Percentiles rank a stretch among this genome's conserved stretches.
Evolutionary conservation across 768 basidiomycete species (phyloP).

Genomic region (Amanita fuliginea): DNA sequence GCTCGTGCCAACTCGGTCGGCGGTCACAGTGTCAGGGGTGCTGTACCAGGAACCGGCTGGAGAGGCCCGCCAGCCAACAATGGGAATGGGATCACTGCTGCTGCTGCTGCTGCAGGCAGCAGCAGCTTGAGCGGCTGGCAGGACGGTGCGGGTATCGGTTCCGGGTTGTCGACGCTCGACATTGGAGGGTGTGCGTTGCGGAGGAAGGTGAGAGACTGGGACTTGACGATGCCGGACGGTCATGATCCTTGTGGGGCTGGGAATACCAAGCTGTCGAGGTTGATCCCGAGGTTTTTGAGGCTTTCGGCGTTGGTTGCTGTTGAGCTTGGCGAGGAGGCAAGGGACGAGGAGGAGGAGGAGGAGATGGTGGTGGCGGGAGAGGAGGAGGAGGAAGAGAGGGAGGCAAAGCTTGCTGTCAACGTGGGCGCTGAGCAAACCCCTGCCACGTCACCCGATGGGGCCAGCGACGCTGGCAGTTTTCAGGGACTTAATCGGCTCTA

Average conservation of each 20-base stretch:
- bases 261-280: constrained; percentile 54
- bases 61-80: background rate
- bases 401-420: constrained; percentile 1
- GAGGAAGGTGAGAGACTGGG: constrained; percentile 23
- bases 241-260: constrained; percentile 28
- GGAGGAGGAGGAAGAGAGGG: constrained; percentile 26
- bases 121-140: constrained; percentile 64
- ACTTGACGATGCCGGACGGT: constrained; percentile 9
- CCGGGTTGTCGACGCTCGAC: constrained; percentile 51
- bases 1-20: background rate
- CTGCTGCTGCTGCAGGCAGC: constrained; percentile 29
- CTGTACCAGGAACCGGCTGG: background rate
- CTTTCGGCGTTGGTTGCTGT: constrained; percentile 71
- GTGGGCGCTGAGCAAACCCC: background rate
- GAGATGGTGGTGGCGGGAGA: constrained; percentile 43
- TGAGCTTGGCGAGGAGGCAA: constrained; percentile 64
- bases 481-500: constrained; percentile 18
- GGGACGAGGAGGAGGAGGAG: constrained; percentile 35
- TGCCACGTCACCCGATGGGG: constrained; percentile 11
- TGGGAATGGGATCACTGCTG: too few species aligned
- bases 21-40: background rate
- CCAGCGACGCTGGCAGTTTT: constrained; percentile 1
- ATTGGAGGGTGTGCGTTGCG: constrained; percentile 47
- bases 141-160: constrained; percentile 64
- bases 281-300: constrained; percentile 63